Evolutionary conservation across 305 asterid genomes (phyloP), one percentile per base, ranked within the genome.

Genomic region (Vinca major): DNA sequence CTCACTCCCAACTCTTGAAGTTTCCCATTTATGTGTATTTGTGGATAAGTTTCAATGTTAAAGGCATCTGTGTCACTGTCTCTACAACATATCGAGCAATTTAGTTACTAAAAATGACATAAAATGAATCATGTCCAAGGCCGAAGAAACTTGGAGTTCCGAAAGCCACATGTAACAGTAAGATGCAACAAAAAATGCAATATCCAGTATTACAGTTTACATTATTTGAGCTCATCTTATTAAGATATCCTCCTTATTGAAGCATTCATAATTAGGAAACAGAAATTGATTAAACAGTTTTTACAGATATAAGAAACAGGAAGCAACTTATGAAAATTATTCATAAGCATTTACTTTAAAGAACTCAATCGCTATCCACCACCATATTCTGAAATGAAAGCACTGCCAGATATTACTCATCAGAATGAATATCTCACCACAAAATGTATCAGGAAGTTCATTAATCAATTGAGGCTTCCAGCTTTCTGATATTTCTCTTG

Each of bases 371-470:
- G 19, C 19, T 50, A 13, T 16, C 20, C 54, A 50, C 54, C 54
- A 16, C 12, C 4, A 2, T 50, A 3, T 50, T 50, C 6, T 50
- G 6, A 50, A 50, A 50, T 0, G 16, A 50, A 13, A 16, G 19
- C 54, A 50, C 20, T 50, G 19, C 4, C 12, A 48, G 33, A 26
- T 26, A 12, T 36, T 58, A 33, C 16, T 45, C 1, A 19, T 44
- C 9, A 43, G 26, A 53, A 55, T 16, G 55, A 9, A 63, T 57
- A 9, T 43, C 80, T 80, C 80, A 90, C 98, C 97, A 57, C 95
- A 88, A 76, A 92, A 92, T 2, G 92, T 82, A 48, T 86, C 88
- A 20, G 97, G 97, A 75, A 92, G 93, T 77, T 78, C 88, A 71
- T 79, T 75, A 10, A 80, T 73, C 26, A 83, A 77, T 61, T 80